phyloP scores from a whole-genome alignment of 257 asterid species.

The Nicotiana tomentosiformis region DNA sequence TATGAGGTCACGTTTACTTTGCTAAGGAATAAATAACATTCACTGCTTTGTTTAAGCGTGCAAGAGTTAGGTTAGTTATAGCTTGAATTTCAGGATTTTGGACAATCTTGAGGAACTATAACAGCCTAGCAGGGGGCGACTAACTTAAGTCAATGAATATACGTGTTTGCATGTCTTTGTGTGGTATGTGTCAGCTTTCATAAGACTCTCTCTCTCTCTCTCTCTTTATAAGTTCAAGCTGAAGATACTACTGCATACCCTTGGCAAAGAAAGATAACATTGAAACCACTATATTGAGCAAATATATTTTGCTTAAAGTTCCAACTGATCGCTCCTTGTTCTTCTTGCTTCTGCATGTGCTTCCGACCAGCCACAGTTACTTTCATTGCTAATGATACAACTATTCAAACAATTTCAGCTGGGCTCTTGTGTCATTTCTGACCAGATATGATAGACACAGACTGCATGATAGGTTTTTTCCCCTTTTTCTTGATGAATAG shows the following conservation, averaged over 20 bases:
- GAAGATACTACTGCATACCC: not conserved
- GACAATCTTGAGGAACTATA: not conserved
- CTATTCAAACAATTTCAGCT: not conserved
- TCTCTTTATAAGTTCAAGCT: not conserved
- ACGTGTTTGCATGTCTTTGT: not conserved
- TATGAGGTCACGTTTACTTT: not conserved
- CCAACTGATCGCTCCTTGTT: not conserved
- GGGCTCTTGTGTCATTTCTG: not conserved
- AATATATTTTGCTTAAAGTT: not conserved
- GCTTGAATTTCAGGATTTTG: not conserved
- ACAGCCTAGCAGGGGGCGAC: not conserved
- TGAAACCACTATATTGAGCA: not conserved
- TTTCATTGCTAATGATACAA: not conserved
- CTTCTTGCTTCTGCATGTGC: slow-evolving; percentile 2
- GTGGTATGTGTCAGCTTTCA: not conserved
- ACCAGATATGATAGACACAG: not conserved
- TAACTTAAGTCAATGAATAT: not conserved
- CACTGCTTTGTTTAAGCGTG: not conserved
- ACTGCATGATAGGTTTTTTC: not conserved
- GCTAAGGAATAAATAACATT: not conserved
- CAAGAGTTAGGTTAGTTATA: not conserved
- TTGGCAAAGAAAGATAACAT: not conserved
- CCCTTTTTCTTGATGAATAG: not conserved
- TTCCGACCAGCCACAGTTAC: not conserved
- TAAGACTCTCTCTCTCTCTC: not conserved